These are phyloP conservation scores for Megacollybia platyphylla DNA, from an alignment of 1,284 basidiomycete species.

Conservation along the genomic window DNA sequence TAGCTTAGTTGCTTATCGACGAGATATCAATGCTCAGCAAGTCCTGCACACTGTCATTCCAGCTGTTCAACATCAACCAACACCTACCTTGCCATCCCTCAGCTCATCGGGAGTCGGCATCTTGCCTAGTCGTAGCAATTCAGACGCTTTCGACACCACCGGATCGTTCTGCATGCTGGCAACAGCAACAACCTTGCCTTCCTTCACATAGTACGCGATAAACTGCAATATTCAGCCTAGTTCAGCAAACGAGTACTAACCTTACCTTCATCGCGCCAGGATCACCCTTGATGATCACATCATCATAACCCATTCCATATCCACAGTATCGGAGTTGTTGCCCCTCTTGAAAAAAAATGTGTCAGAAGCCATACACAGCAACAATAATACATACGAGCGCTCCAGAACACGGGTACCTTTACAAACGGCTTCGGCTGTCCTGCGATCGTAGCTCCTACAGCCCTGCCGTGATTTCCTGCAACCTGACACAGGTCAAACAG, in stretches of 20 bases:
- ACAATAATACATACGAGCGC: conserved; percentile 40
- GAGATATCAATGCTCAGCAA: conserved; percentile 29
- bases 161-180: conserved; percentile 74
- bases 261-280: conserved; percentile 68
- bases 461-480: conserved; percentile 77
- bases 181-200: conserved; percentile 70
- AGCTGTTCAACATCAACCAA: too few relatives aligned
- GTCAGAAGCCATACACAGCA: conserved; percentile 1
- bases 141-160: conserved; percentile 69
- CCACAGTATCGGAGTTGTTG: conserved; percentile 78
- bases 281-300: conserved; percentile 69
- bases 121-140: conserved; percentile 66
- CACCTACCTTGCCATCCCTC: conserved; percentile 44
- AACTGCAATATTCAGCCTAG: conserved; percentile 33
- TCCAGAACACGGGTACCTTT: conserved; percentile 88
- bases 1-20: conserved; percentile 4
- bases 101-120: conserved; percentile 79
- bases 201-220: conserved; percentile 77
- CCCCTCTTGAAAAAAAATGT: conserved; percentile 34
- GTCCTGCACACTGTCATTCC: conserved; percentile 15
- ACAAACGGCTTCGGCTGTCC: conserved; percentile 52
- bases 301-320: conserved; percentile 54
- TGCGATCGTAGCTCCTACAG: conserved; percentile 69
- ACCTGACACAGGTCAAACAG: conserved; percentile 28
- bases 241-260: neutral